Base-by-base conservation (phyloP, 2,329 filamentous ascomycete species). In the Aspergillus luchuensis region DNA sequence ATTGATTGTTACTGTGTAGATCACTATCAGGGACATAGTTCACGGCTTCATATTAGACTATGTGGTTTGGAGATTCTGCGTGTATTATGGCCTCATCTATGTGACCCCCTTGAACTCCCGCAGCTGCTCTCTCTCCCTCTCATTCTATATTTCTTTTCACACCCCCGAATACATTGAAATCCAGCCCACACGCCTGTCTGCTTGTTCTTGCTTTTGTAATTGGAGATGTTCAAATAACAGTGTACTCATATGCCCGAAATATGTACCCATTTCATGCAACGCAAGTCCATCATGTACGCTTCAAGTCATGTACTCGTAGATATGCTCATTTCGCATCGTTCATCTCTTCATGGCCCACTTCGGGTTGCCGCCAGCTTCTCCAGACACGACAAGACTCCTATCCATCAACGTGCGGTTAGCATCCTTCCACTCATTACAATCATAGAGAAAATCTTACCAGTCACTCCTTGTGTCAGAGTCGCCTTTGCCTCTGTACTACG, bases 381-480 rank as follows among this genome's bases (percentile, higher is more conserved):
- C 52, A 86, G 72, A 51, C 81, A 82, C 38, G 82, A 80, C 47
- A 84, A 76, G 45, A 83, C 82, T 63, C 81, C 82, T 84, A 53
- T 36, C 10, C 49, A 53, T 52, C 57, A 50, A 52, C 36, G 68
- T 59, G 39, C 57, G 61, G 63, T 66, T 38, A 68, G 59, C 58
- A 36, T 36, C 30, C 50, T 45, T 23, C 28, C 23, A 4, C 33
- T 15, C 33, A 11, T 36, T 36, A 36, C 10, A 36, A 15, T 13
- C 11, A 21, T 6, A 36, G 11, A 15, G 28, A 30, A 38, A 11
- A 33, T 82, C 87, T 78, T 82, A 91, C 93, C 93, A 75, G 91
- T 96, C 47, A 96, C 92, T 66, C 94, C 94, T 75, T 97, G 94
- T 0, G 92, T 94, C 71, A 97, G 76, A 0, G 94, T 97, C 1